Base-by-base conservation (phyloP, 768 basidiomycete species). In the Polyporus arcularius region DNA sequence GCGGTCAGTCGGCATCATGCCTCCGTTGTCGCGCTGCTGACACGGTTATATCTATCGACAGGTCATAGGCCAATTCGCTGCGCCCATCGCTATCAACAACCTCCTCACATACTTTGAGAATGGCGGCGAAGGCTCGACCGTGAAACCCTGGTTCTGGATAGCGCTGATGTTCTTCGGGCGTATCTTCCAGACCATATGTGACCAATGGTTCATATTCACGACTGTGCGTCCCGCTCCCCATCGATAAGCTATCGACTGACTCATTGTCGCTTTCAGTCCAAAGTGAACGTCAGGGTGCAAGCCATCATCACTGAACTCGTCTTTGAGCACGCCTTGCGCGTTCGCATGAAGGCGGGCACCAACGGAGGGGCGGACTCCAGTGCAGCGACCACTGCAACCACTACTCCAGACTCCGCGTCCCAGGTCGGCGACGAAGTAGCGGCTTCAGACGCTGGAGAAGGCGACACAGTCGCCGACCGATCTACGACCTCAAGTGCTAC, bases 241-340 rank as follows among this genome's bases (percentile, higher is more conserved):
- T n/a, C n/a, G n/a, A n/a, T n/a, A n/a, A n/a, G n/a, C n/a, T n/a
- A n/a, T n/a, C n/a, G 39, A 42, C 2, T 31, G 40, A 57, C n/a
- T 4, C 46, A 40, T 3, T 6, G 1, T 35, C 3, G 35, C 32
- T n/a, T n/a, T 18, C n/a, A 58, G 57, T 85, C 81, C 0, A 73
- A 82, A 5, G 72, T 75, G 11, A 64, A 82, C 28, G 80, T 84
- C 12, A 82, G 80, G 3, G 64, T 73, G 4, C 84, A 89, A 67
- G 79, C 75, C 35, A 75, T 85, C 58, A 65, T 85, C 51, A 83
- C 82, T 7, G 78, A 83, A 65, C 76, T 84, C 16, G 68, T 85
- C 21, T 84, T 84, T 68, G 78, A 82, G 53, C 83, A 85, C 63
- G 72, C 84, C 2, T 78, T 93, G 5, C 80, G 86, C 35, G 83